These are phyloP conservation scores for Naegleria fowleri DNA, from an alignment of 208 protist genomes.

Conservation along the genomic window DNA sequence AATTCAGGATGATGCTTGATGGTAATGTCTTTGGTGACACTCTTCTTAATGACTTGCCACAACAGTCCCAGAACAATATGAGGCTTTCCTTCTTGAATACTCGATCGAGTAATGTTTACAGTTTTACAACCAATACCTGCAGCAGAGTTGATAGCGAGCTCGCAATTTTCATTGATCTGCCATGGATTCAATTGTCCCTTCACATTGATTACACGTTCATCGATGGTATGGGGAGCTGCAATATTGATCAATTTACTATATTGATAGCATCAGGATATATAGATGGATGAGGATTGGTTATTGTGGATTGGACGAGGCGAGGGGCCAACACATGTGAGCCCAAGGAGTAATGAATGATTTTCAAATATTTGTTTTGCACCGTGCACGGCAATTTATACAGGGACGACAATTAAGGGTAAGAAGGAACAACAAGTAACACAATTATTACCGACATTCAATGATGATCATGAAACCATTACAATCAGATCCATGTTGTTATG, in stretches of 20 bases:
- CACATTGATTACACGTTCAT: constrained; percentile 66
- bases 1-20: constrained; percentile 64
- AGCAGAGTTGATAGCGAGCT: constrained; percentile 63
- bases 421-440: too few species aligned
- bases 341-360: too few species aligned
- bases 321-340: too few species aligned
- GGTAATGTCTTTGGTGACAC: constrained; percentile 57
- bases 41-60: constrained; percentile 74
- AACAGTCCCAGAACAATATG: constrained; percentile 68
- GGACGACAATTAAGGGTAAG: too few species aligned
- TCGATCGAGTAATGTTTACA: constrained; percentile 67
- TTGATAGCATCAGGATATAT: background rate
- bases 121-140: constrained; percentile 67
- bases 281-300: too few species aligned
- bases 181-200: constrained; percentile 41
- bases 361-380: too few species aligned
- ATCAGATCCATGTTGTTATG: too few species aligned
- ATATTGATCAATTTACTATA: constrained; percentile 69
- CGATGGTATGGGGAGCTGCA: constrained; percentile 63
- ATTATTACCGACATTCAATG: too few species aligned
- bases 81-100: constrained; percentile 49
- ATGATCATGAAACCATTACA: too few species aligned
- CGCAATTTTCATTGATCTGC: constrained; percentile 64
- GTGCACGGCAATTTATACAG: too few species aligned
- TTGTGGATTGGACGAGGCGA: too few species aligned